These are phyloP conservation scores for Ambrosia artemisiifolia DNA, from an alignment of 129 eudicot species.

Conservation along the genomic window DNA sequence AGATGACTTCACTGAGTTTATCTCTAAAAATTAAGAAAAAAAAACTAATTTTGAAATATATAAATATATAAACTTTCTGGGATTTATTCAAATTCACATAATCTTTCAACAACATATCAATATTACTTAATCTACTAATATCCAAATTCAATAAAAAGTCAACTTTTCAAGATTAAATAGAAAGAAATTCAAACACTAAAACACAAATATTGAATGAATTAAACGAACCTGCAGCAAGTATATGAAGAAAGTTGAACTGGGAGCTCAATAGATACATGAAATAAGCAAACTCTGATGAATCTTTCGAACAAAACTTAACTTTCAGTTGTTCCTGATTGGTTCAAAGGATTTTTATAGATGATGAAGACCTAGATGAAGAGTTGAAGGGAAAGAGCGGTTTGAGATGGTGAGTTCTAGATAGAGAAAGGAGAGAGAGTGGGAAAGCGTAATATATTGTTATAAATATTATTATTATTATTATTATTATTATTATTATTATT, in stretches of 20 bases:
- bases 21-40: no score
- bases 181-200: not conserved
- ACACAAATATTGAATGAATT: constrained; percentile 1
- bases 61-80: not conserved
- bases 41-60: not conserved
- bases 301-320: constrained; percentile 15
- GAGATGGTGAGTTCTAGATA: no score
- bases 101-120: not conserved
- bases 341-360: no score
- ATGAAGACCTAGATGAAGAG: no score
- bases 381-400: no score
- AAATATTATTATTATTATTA: no score
- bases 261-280: constrained; percentile 1
- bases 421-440: no score
- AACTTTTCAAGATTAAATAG: not conserved
- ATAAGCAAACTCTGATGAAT: no score
- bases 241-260: constrained; percentile 3
- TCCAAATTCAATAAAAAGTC: not conserved
- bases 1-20: no score
- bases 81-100: not conserved
- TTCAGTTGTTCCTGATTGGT: constrained; percentile 19
- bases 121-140: not conserved
- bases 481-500: no score
- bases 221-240: constrained; percentile 22
- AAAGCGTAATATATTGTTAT: no score